These are phyloP conservation scores for Mycena filopes DNA, from an alignment of 768 basidiomycete genomes.

Conservation along the genomic window DNA sequence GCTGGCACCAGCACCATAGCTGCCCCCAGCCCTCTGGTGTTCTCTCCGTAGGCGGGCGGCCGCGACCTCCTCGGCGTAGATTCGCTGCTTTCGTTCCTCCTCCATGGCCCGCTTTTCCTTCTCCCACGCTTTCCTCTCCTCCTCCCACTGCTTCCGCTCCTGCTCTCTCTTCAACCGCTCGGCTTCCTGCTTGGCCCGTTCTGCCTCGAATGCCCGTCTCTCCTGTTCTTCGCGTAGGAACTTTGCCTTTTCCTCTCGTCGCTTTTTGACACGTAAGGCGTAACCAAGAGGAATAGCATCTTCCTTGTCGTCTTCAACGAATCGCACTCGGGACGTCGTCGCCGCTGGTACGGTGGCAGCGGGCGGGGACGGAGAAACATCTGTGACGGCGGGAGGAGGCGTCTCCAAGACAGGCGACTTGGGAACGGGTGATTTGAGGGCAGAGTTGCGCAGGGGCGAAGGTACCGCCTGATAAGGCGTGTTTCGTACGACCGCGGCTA, in stretches of 20 bases:
- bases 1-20: conserved; percentile 41
- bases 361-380: conserved; percentile 9
- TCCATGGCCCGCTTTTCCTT: conserved; percentile 62
- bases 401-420: conserved; percentile 26
- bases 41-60: conserved; percentile 73
- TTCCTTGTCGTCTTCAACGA: conserved; percentile 73
- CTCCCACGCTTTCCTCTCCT: conserved; percentile 60
- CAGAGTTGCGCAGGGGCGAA: conserved; percentile 58
- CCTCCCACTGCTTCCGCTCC: conserved; percentile 55
- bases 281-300: conserved; percentile 77
- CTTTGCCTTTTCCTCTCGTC: conserved; percentile 75
- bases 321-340: conserved; percentile 69
- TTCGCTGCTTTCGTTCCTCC: conserved; percentile 62
- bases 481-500: conserved; percentile 20
- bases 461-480: conserved; percentile 54
- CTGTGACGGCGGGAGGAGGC: conserved; percentile 23
- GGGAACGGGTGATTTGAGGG: conserved; percentile 28
- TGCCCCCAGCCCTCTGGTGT: conserved; percentile 59
- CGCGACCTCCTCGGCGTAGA: conserved; percentile 68
- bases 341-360: conserved; percentile 14
- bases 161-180: conserved; percentile 57
- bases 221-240: conserved; percentile 72
- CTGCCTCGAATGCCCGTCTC: conserved; percentile 60
- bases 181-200: conserved; percentile 52
- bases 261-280: conserved; percentile 76